Percentiles rank a stretch among this genome's conserved stretches.
These are phyloP conservation scores for Ophiostoma sp. DNA, from an alignment of 2,329 filamentous ascomycete genomes.

Conservation along the genomic window DNA sequence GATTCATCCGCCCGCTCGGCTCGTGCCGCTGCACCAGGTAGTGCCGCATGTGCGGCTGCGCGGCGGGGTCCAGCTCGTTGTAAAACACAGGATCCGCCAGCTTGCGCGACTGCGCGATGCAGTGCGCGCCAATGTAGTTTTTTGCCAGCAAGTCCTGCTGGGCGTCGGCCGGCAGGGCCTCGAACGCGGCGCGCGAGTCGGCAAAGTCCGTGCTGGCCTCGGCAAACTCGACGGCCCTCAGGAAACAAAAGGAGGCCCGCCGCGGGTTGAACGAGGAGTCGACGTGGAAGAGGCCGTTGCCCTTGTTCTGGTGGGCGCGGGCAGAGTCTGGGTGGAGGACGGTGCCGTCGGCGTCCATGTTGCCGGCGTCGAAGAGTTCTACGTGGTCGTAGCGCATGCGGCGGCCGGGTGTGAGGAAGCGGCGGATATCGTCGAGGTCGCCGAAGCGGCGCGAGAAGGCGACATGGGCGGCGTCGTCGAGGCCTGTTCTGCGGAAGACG, in stretches of 20 bases:
- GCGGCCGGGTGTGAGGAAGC: slow-evolving; percentile 44
- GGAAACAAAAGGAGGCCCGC: background rate
- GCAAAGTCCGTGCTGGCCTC: slow-evolving; percentile 18
- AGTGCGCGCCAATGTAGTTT: background rate
- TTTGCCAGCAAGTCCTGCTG: background rate
- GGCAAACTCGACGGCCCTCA: background rate
- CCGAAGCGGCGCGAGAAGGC: slow-evolving; percentile 47
- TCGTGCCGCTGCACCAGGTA: slow-evolving; percentile 48
- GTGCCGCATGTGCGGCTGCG: slow-evolving; percentile 41
- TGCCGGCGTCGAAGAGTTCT: slow-evolving; percentile 55
- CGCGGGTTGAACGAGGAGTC: slow-evolving; percentile 1
- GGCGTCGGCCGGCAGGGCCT: background rate
- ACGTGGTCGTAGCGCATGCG: slow-evolving; percentile 44
- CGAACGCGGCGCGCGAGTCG: slow-evolving; percentile 36
- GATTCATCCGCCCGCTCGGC: slow-evolving; percentile 45
- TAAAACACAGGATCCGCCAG: slow-evolving; percentile 35
- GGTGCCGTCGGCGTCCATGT: slow-evolving; percentile 45
- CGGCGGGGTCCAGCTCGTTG: slow-evolving; percentile 34
- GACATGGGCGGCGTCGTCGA: slow-evolving; percentile 49
- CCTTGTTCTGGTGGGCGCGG: slow-evolving; percentile 27
- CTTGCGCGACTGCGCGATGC: slow-evolving; percentile 8
- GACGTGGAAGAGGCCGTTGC: background rate
- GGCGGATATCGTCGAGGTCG: slow-evolving; percentile 50
- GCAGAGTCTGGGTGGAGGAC: slow-evolving; percentile 40
- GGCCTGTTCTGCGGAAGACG: slow-evolving; percentile 33